Evolutionary conservation across 805 yeast species (phyloP).

Genomic region (Cyberlindnera maritima): DNA sequence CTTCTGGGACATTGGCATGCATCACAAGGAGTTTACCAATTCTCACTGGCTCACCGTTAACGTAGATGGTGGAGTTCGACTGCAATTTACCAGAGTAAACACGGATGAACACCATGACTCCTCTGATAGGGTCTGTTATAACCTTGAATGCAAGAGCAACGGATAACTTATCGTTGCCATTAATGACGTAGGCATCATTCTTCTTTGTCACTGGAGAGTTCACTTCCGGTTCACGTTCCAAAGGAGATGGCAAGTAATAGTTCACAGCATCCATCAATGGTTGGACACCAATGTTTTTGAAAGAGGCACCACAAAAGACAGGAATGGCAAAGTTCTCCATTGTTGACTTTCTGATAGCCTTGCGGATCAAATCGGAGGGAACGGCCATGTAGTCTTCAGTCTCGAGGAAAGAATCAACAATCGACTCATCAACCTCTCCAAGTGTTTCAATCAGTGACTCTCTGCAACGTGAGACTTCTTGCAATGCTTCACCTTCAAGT

Average conservation of each 20-base stretch:
- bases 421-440: constrained; percentile 75
- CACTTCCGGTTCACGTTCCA: constrained; percentile 61
- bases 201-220: constrained; percentile 38
- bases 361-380: constrained; percentile 48
- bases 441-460: constrained; percentile 80
- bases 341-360: constrained; percentile 65
- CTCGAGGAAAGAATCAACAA: constrained; percentile 77
- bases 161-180: constrained; percentile 56
- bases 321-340: constrained; percentile 61
- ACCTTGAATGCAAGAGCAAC: constrained; percentile 91
- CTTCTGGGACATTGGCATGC: constrained; percentile 86
- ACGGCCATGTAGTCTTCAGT: constrained; percentile 70
- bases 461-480: constrained; percentile 55
- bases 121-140: constrained; percentile 77
- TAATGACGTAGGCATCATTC: constrained; percentile 46
- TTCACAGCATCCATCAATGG: constrained; percentile 85
- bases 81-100: constrained; percentile 80
- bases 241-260: constrained; percentile 79
- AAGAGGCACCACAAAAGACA: constrained; percentile 89
- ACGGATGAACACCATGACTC: constrained; percentile 80
- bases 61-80: constrained; percentile 61
- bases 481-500: constrained; percentile 37
- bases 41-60: constrained; percentile 63
- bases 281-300: constrained; percentile 90
- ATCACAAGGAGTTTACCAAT: constrained; percentile 70